Base-by-base conservation (phyloP, 495 filamentous ascomycete species). In the Penicillium diatomitis region DNA sequence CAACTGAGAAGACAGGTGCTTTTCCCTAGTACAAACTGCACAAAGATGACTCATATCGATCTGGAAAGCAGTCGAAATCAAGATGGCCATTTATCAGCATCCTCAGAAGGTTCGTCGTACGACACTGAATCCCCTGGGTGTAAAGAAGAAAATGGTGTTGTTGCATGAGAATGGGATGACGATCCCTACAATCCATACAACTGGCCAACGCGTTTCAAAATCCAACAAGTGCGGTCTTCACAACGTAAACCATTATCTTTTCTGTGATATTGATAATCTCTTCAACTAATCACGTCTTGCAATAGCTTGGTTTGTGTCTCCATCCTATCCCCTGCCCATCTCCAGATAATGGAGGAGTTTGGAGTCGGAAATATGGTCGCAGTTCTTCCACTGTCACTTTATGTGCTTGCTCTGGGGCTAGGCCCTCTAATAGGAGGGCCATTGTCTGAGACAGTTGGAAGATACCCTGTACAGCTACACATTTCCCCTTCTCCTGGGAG, bases 371-470 rank as follows among this genome's bases (percentile, higher is more conserved):
- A 64, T 32, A 82, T 77, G 0, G 70, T 73, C 5, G 68, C 80
- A 33, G 63, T 84, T 29, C 56, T 84, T 0, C 74, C 76, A 0
- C 60, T 83, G 5, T 73, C 78, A 0, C 54, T 81, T 10, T 84
- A 78, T 55, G 72, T 76, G 10, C 67, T 82, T 10, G 80, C 75
- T 3, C 69, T 83, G 1, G 81, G 63, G 3, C 70, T 81, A 8
- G 81, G 81, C 2, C 80, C 81, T 10, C 63, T 85, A 12, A 52
- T 83, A 11, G 76, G 70, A 6, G 81, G 76, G 0, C 81, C 81
- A 4, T 59, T 84, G 6, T 81, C 76, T 52, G 82, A 85, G 53
- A 82, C 77, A 0, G 56, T 70, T 43, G 82, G 82, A 6, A 69
- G 82, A 29, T 70, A 72, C 32, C 62, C 70, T 3, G 69, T 85